Evolutionary conservation across 805 yeast species (phyloP), one percentile per base, ranked within the genome.

Genomic region (Millerozyma miso): DNA sequence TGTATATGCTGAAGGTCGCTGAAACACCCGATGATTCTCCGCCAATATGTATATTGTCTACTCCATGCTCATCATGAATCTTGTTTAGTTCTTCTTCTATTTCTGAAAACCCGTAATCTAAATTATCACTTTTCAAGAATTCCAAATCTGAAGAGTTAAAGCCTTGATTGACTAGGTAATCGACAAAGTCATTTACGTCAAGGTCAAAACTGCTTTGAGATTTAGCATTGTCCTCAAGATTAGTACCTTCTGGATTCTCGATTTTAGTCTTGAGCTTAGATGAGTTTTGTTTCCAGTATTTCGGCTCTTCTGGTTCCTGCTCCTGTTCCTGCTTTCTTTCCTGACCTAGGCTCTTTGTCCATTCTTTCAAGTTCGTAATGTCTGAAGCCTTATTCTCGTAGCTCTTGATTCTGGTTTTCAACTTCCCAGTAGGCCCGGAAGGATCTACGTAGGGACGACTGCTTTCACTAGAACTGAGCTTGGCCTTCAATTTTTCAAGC

Each of bases 61-160:
- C 43, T 40, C 31, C 19, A 17, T 33, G 38, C 4, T 38, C 23
- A 4, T 60, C 59, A 15, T 51, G 56, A 40, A 68, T 58, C 35
- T 53, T 61, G 19, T 65, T 50, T 40, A 69, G 58, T 49, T 66
- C 71, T 23, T 49, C 44, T 40, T 69, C 72, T 35, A 69, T 69
- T 39, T 66, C 64, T 6, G 62, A 65, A n/a, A 59, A 50, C 4
- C 71, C 71, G 46, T 63, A 58, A 49, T 68, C 70, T 39, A 66
- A 46, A 20, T 59, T 52, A n/a, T 44, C 47, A 13, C 47, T 48
- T 36, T 45, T 50, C 29, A 67, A 54, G 42, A 65, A 63, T 19
- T 49, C 51, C 41, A 67, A 54, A 38, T 64, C 67, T 10, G 47
- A 40, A 4, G 42, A 39, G 4, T 45, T 40, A 42, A 67, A 69